phyloP scores from a whole-genome alignment of 2,329 filamentous ascomycete species.

The Penicillium polonicum region DNA sequence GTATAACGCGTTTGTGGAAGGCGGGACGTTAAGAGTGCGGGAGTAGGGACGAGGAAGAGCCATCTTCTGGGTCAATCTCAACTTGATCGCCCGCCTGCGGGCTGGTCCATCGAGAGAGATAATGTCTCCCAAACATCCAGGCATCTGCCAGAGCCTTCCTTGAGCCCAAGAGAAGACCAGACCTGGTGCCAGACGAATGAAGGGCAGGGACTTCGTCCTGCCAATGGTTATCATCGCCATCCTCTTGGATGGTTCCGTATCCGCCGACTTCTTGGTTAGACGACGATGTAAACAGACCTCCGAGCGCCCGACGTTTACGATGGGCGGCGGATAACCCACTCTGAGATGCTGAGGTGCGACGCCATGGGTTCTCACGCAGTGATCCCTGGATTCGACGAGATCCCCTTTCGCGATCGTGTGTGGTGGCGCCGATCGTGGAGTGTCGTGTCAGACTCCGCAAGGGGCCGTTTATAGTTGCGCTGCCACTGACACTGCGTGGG shows the following conservation, averaged over 20 bases:
- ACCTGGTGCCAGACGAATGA: not conserved
- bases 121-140: conserved; percentile 28
- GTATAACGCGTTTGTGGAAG: conserved; percentile 4
- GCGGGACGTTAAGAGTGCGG: conserved; percentile 3
- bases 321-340: conserved; percentile 19
- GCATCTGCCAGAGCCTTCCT: conserved; percentile 26
- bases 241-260: conserved; percentile 30
- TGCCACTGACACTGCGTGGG: conserved; percentile 27
- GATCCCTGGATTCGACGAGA: conserved; percentile 22
- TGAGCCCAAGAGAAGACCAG: conserved; percentile 28
- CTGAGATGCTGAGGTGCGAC: conserved; percentile 30
- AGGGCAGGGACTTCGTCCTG: not conserved
- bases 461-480: conserved; percentile 16
- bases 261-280: conserved; percentile 18
- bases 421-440: conserved; percentile 22
- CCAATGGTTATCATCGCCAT: conserved; percentile 7
- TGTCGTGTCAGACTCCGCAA: conserved; percentile 23
- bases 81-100: conserved; percentile 19
- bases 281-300: conserved; percentile 34
- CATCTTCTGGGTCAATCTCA: conserved; percentile 5
- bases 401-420: conserved; percentile 23
- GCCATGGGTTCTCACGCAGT: conserved; percentile 16
- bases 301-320: conserved; percentile 19
- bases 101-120: conserved; percentile 27
- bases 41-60: conserved; percentile 18